Conservation (phyloP, 2,329 filamentous ascomycete species). For the Hymenoscyphus occultus region DNA sequence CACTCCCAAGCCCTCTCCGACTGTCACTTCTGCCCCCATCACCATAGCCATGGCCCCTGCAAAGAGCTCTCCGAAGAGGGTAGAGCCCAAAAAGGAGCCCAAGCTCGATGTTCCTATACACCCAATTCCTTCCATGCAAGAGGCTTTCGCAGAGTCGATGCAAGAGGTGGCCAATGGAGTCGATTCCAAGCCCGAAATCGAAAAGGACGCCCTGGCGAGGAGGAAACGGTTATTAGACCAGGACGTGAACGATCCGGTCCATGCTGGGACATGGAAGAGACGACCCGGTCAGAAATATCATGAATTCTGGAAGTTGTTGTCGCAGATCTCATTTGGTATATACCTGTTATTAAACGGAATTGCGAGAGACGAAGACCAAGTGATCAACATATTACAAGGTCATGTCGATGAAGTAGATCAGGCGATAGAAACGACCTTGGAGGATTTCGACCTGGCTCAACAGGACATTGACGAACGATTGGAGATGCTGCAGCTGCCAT, state of each 20-base stretch:
- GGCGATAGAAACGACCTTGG: constrained; percentile 80
- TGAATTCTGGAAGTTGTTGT: constrained; percentile 83
- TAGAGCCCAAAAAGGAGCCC: constrained; percentile 13
- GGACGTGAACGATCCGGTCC: constrained; percentile 65
- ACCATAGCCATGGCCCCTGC: constrained; percentile 5
- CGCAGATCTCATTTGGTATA: constrained; percentile 91
- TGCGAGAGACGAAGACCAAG: constrained; percentile 84
- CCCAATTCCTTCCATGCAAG: constrained; percentile 73
- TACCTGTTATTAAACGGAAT: constrained; percentile 81
- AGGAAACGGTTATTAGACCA: constrained; percentile 67
- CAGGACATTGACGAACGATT: constrained; percentile 78
- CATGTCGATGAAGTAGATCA: constrained; percentile 94
- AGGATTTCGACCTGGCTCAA: constrained; percentile 77
- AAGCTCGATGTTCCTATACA: constrained; percentile 49
- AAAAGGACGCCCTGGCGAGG: constrained; percentile 57
- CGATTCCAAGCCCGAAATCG: constrained; percentile 51
- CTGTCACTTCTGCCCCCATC: neutral
- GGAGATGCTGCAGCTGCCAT: constrained; percentile 74
- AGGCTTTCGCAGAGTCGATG: constrained; percentile 79
- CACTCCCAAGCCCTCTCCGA: neutral
- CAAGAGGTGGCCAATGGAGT: constrained; percentile 61
- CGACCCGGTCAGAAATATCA: constrained; percentile 75
- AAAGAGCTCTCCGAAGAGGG: neutral
- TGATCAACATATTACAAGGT: constrained; percentile 81
- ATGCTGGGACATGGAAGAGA: constrained; percentile 73